Evolutionary conservation across 306 rosid species (phyloP).

Genomic region (Gynostemma pentaphyllum): DNA sequence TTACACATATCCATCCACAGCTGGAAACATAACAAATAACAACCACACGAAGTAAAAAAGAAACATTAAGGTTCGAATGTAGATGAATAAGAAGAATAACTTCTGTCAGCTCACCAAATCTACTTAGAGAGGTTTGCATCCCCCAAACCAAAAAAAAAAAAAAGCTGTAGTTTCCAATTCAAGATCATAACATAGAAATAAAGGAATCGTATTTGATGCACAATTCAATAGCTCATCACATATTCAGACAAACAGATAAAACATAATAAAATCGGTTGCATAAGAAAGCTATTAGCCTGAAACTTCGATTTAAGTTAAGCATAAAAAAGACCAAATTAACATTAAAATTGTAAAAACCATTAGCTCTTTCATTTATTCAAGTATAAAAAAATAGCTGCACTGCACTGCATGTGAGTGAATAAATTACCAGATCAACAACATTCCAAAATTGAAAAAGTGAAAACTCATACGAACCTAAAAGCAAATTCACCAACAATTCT

Average conservation of each 20-base stretch:
- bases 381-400: neutral
- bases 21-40: neutral
- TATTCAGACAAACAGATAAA: neutral
- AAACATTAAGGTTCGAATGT: neutral
- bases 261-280: neutral
- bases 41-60: neutral
- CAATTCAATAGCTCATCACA: neutral
- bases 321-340: neutral
- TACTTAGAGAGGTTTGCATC: neutral
- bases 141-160: too few relatives aligned
- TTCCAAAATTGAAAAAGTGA: neutral
- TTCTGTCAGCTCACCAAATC: neutral
- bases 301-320: neutral
- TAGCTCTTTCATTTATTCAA: too few relatives aligned
- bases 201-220: neutral
- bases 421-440: neutral
- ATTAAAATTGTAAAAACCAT: neutral
- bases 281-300: too few relatives aligned
- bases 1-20: too few relatives aligned
- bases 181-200: neutral
- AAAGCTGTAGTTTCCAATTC: neutral
- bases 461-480: neutral
- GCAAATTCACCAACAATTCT: neutral
- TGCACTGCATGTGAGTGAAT: too few relatives aligned
- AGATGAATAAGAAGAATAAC: neutral